Conservation (phyloP, 192 early-diverging fungal genomes). For the Paraglomus brasilianum region DNA sequence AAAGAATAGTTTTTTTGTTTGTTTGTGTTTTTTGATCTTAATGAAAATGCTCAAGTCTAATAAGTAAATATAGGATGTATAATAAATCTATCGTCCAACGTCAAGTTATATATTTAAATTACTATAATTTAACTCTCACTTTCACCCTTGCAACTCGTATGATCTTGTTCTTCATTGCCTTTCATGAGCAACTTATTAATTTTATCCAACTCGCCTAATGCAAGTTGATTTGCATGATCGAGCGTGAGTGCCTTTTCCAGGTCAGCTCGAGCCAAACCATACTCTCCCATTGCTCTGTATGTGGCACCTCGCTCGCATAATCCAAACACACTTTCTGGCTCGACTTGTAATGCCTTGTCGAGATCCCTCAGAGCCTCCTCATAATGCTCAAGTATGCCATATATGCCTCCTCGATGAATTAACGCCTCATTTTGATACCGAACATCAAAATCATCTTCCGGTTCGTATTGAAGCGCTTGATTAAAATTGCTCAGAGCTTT, state of each 20-base stretch:
- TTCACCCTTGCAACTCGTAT: too few species aligned
- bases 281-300: neutral
- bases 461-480: neutral
- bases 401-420: slow-evolving; percentile 1
- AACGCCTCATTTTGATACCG: slow-evolving; percentile 22
- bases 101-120: too few species aligned
- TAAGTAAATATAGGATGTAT: too few species aligned
- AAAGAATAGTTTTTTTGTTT: too few species aligned
- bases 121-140: too few species aligned
- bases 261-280: neutral
- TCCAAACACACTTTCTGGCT: neutral
- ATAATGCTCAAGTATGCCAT: slow-evolving; percentile 1
- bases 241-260: neutral
- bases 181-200: too few species aligned
- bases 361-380: slow-evolving; percentile 15
- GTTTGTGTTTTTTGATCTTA: too few species aligned
- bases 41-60: too few species aligned
- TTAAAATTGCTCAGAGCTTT: slow-evolving; percentile 11
- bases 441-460: slow-evolving; percentile 11
- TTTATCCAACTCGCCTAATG: neutral
- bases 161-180: too few species aligned
- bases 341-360: neutral
- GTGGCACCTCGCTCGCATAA: neutral
- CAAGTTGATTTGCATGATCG: slow-evolving; percentile 3
- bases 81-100: too few species aligned